Evolutionary conservation across 169 alveolate species (phyloP), one percentile per base, ranked within the genome.

Genomic region (Plasmodium reichenowi): DNA sequence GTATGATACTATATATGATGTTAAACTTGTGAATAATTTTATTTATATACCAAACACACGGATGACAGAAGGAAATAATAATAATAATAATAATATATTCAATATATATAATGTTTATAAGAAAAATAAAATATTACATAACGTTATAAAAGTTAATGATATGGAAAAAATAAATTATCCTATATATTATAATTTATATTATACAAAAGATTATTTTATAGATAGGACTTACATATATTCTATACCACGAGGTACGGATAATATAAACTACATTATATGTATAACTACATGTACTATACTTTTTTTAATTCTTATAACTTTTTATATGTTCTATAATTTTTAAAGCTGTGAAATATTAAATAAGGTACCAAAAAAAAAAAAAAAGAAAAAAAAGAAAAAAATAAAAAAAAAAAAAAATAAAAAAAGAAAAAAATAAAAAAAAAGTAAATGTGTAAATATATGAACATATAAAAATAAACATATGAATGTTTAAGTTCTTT

Each of bases 211-310:
- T 7, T 47, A 22, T 68, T 63, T 63, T 59, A 32, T 24, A 1
- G 76, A 76, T 56, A n/a, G 17, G 20, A n/a, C 48, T 48, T 76
- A 76, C 45, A 22, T 76, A 38, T 52, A 76, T 56, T 62, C 89
- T 2, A 56, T 76, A 45, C 89, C 89, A 1, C 32, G 89, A 38
- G 89, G 89, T 3, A 38, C 45, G 10, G 72, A 64, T 20, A 76
- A 58, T 12, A 64, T 64, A 15, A n/a, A 45, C 9, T 52, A 45
- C 5, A 24, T 76, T n/a, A 7, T 76, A 38, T 62, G n/a, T 24
- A 20, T 64, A 32, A 64, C 89, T 52, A 50, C 50, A 2, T 24
- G 52, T 56, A 32, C 45, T 20, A 64, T 75, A 20, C 20, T 32
- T 76, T 12, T 66, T 3, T 2, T 76, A 22, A 56, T 76, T 45